phyloP scores from a whole-genome alignment of 306 rosid species.

The Prunus davidiana region DNA sequence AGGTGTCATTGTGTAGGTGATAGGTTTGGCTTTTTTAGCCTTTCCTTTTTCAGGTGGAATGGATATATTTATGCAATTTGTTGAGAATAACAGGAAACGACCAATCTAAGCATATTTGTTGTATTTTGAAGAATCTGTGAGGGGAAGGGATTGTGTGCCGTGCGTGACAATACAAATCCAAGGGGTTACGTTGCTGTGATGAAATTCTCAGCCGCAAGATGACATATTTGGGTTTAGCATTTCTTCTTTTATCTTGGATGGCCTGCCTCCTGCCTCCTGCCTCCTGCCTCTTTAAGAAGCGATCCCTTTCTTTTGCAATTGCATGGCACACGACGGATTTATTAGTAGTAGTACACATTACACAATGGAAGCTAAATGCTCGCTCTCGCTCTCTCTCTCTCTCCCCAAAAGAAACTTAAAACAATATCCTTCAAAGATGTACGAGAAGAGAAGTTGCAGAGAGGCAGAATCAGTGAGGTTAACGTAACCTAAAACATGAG shows the following conservation, averaged over 20 bases:
- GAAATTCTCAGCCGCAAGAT: conserved; percentile 43
- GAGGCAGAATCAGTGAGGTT: not conserved
- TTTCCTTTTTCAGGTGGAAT: not conserved
- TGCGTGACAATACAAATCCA: conserved; percentile 24
- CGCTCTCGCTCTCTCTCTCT: not conserved
- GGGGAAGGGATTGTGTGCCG: conserved; percentile 19
- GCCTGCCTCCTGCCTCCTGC: too few species aligned
- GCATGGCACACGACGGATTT: conserved; percentile 23
- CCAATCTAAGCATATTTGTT: conserved; percentile 3
- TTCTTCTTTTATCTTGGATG: conserved; percentile 45
- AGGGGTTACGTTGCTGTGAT: conserved; percentile 39
- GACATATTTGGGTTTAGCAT: conserved; percentile 63
- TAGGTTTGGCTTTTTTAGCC: not conserved
- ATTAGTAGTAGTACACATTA: not conserved
- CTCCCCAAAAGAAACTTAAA: not conserved
- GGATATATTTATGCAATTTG: conserved; percentile 9
- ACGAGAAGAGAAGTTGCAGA: not conserved
- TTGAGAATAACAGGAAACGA: conserved; percentile 22
- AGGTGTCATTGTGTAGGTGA: conserved; percentile 21
- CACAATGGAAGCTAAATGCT: conserved; percentile 29
- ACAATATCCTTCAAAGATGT: not conserved
- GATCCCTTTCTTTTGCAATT: conserved; percentile 63
- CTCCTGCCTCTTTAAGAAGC: conserved; percentile 52
- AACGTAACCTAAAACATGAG: not conserved
- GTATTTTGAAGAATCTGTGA: conserved; percentile 27